These are phyloP conservation scores for Colletotrichum lentis DNA, from an alignment of 2,329 filamentous ascomycete species.

Conservation along the genomic window DNA sequence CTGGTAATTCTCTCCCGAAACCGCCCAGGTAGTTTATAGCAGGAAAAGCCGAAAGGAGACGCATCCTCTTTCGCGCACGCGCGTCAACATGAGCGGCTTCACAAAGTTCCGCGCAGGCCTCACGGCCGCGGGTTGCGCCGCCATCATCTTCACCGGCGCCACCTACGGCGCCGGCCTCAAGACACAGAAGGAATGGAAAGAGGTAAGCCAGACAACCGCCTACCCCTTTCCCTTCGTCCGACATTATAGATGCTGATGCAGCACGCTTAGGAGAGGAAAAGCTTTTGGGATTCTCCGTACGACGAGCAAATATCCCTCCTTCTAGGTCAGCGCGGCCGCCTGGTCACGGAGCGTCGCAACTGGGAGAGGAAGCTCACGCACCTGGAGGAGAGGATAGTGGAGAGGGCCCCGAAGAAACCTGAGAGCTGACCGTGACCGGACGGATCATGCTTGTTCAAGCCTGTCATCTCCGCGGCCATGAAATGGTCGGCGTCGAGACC, in stretches of 20 bases:
- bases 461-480: neutral
- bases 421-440: slow-evolving; percentile 6
- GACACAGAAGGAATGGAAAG: slow-evolving; percentile 56
- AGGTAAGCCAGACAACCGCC: slow-evolving; percentile 45
- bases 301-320: slow-evolving; percentile 57
- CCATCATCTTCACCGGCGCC: slow-evolving; percentile 57
- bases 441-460: neutral
- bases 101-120: slow-evolving; percentile 41
- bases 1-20: slow-evolving; percentile 39
- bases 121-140: slow-evolving; percentile 55
- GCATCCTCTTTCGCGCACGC: neutral
- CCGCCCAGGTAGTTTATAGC: neutral
- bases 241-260: neutral
- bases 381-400: slow-evolving; percentile 51
- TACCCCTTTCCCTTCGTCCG: neutral
- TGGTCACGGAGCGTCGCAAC: slow-evolving; percentile 51
- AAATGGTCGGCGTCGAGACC: neutral
- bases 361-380: slow-evolving; percentile 55
- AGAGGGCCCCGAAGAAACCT: slow-evolving; percentile 45
- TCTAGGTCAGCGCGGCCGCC: slow-evolving; percentile 51
- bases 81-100: slow-evolving; percentile 30
- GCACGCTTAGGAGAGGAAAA: slow-evolving; percentile 44
- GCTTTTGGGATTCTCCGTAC: slow-evolving; percentile 51
- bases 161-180: slow-evolving; percentile 61
- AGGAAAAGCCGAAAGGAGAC: too few species aligned